Conservation (phyloP, 2,329 filamentous ascomycete genomes). For the Didymellaceae sp. region DNA sequence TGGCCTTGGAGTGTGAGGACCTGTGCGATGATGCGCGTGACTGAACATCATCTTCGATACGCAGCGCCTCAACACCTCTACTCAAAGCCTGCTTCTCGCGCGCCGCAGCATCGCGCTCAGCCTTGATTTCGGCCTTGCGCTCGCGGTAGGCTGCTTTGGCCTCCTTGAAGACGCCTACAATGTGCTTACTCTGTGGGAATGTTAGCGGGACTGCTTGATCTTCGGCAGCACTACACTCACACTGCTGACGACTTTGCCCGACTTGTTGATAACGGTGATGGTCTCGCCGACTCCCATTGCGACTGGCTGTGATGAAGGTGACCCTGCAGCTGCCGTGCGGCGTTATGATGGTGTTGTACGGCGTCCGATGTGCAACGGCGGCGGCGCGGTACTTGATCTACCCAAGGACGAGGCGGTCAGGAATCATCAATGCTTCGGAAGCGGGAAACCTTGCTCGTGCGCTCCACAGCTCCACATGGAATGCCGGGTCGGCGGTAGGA, state of each 20-base stretch:
- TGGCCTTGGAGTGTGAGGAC: conserved; percentile 15
- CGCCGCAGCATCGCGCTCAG: conserved; percentile 67
- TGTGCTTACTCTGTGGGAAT: conserved; percentile 77
- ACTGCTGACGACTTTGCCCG: conserved; percentile 88
- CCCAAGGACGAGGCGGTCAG: conserved; percentile 37
- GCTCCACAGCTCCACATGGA: conserved; percentile 34
- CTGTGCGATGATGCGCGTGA: conserved; percentile 40
- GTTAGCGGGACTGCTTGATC: conserved; percentile 9
- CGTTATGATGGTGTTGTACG: conserved; percentile 24
- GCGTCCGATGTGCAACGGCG: conserved; percentile 26
- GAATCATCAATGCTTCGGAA: conserved; percentile 38
- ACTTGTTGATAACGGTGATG: conserved; percentile 88
- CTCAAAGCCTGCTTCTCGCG: conserved; percentile 64
- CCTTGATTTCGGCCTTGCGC: conserved; percentile 81
- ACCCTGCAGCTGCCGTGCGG: conserved; percentile 34
- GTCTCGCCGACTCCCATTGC: conserved; percentile 66
- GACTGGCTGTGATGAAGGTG: conserved; percentile 17
- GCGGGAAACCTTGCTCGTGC: conserved; percentile 24
- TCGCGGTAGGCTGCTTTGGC: conserved; percentile 87
- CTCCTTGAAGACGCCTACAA: conserved; percentile 90
- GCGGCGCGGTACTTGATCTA: conserved; percentile 21
- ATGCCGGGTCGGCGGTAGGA: conserved; percentile 13
- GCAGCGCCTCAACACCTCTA: conserved; percentile 61
- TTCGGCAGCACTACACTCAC: conserved; percentile 59
- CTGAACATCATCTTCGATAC: conserved; percentile 48